A percentile compares a stretch with the other conserved stretches of the same genome.
Evolutionary conservation across 371 early-diverging fungal genomes (phyloP).

Genomic region (Mortierella sp.): DNA sequence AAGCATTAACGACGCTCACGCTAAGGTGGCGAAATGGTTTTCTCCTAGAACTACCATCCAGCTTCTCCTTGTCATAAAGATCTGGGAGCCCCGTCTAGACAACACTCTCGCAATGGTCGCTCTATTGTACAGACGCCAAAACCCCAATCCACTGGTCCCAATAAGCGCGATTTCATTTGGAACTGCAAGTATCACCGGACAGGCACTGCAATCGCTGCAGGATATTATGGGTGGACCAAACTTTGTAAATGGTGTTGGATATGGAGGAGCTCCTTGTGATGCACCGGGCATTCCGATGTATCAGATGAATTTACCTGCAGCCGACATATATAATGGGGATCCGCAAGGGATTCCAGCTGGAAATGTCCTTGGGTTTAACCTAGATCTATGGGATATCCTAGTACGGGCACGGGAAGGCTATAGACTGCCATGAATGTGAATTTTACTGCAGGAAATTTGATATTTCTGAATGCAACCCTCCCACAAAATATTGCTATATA

Average conservation of each 20-base stretch:
- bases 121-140: not conserved
- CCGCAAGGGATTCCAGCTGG: not conserved
- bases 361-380: not conserved
- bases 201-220: not conserved
- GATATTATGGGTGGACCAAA: not conserved
- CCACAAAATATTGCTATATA: too few relatives aligned
- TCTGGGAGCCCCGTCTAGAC: not conserved
- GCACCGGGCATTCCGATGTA: not conserved
- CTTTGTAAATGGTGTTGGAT: not conserved
- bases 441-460: too few relatives aligned
- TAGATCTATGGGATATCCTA: not conserved
- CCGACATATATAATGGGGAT: not conserved
- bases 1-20: not conserved
- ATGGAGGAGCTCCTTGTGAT: not conserved
- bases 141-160: not conserved
- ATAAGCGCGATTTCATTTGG: not conserved
- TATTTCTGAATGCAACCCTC: too few relatives aligned
- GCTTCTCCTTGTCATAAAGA: not conserved
- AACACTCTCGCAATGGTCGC: not conserved
- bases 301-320: constrained; percentile 2
- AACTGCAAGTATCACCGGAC: not conserved
- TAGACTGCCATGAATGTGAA: too few relatives aligned
- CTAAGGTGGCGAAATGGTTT: not conserved
- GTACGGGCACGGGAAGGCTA: not conserved
- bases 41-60: not conserved